Evolutionary conservation across 1,284 basidiomycete genomes (phyloP), one percentile per base, ranked within the genome.

Genomic region (Cryptococcus hybrid): DNA sequence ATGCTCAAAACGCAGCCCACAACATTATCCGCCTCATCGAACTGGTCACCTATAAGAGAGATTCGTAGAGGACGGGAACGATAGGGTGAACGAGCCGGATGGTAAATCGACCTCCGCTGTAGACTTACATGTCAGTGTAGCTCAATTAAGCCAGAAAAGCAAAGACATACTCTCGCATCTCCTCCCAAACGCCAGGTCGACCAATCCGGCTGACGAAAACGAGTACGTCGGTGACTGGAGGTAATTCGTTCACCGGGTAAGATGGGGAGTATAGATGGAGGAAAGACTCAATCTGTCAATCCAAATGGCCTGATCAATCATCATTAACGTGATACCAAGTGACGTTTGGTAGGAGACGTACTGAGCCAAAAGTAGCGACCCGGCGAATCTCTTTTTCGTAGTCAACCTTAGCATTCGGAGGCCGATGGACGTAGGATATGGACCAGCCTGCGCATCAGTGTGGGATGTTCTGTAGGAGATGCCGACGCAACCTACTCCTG

Each of bases 351-450:
- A 24, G 24, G 48, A 7, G 12, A 67, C 73, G 55, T 59, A 75
- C 78, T 45, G 78, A 79, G 48, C 77, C 77, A 59, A 78, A 79
- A 3, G 75, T 77, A n/a, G 77, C 78, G 35, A 79, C 73, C 58
- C 71, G 67, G 51, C 70, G 69, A 40, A 78, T 78, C 63, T 76
- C 74, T 62, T 78, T 78, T 60, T 78, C 78, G 53, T 79, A 79
- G 45, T 78, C 75, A 47, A 76, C 64, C 55, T 79, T 79, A 7
- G 76, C 70, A 3, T 72, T 74, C 5, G 75, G 74, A n/a, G 74
- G 73, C 48, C 78, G 67, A 58, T 78, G 74, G 7, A 78, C 73
- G 57, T 77, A 79, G 35, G 74, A 77, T 51, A 78, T 71, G 7
- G 77, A 72, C 78, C 78, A 79, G 59, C 24, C 24, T 24, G 24